Conservation (phyloP, 768 basidiomycete species). For the Sporobolomyces pararoseus region DNA sequence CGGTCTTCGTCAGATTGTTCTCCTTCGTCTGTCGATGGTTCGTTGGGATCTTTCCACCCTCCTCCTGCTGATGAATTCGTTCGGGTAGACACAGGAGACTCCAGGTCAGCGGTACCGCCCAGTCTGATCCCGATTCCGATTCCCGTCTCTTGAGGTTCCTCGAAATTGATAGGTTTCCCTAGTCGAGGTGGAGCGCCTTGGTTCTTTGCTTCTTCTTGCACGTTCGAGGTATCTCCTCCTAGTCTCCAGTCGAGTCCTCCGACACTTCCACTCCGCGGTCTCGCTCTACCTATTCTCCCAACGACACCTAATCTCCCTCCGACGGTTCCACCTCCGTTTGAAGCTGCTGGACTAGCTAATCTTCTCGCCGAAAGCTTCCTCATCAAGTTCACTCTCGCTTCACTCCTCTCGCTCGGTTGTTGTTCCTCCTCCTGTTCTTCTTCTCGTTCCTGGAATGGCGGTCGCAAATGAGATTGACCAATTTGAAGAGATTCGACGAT, state of each 20-base stretch:
- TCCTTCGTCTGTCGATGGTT: constrained; percentile 7
- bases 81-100: not conserved
- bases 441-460: not conserved
- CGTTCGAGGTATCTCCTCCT: not conserved
- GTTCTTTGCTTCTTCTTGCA: too few relatives aligned
- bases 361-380: constrained; percentile 42
- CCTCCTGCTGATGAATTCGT: not conserved
- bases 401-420: constrained; percentile 22
- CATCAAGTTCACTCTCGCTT: constrained; percentile 45
- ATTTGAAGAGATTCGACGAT: not conserved
- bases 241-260: constrained; percentile 6
- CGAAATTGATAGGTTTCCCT: not conserved
- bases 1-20: constrained; percentile 1
- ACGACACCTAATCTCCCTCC: constrained; percentile 13
- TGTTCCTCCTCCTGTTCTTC: not conserved
- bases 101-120: not conserved
- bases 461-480: not conserved
- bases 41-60: constrained; percentile 5
- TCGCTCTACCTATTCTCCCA: constrained; percentile 11
- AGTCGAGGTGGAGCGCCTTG: not conserved
- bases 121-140: constrained; percentile 2
- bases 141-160: not conserved
- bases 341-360: constrained; percentile 18
- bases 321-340: not conserved
- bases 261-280: constrained; percentile 32